Evolutionary conservation across 2,329 filamentous ascomycete species (phyloP), one percentile per base, ranked within the genome.

Genomic region (Rosellinia necatrix): DNA sequence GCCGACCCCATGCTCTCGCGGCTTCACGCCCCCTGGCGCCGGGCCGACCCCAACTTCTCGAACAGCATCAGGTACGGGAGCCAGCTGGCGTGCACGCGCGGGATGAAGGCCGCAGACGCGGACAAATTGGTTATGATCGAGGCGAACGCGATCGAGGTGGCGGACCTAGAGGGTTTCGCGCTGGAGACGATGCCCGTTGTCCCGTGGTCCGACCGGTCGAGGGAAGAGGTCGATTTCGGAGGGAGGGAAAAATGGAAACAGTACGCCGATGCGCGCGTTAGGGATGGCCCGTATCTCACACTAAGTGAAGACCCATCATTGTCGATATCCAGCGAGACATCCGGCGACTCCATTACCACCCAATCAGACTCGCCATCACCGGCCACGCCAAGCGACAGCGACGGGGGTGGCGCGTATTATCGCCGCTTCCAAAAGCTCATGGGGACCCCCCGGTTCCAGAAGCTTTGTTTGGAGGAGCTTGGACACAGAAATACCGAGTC

Each of bases 1-100:
- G 69, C 71, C 7, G 73, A 75, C 41, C 72, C 71, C 1, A 50
- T 72, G 19, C 47, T 76, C 2, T 71, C 70, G 2, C 68, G 66
- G n/a, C 61, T 76, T 0, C 72, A 76, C 21, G 60, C 67, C 6
- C 72, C 72, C 1, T 69, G 65, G 58, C 68, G 74, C 12, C 59
- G 67, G 7, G 32, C 60, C 3, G n/a, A 37, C 0, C 3, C 4
- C 1, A 61, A 51, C 27, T 60, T 56, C 15, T 53, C 51, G 6
- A 64, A 43, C 19, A 57, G 53, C 25, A 55, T 66, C 4, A 60
- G 64, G 17, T 48, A 64, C 25, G 10, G 21, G 1, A 65, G 60
- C 37, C 42, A 17, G 13, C 53, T 67, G 2, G 60, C 62, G 17
- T n/a, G 37, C 17, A 21, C 29, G n/a, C 22, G 41, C 1, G 43